phyloP scores from a whole-genome alignment of 768 basidiomycete genomes.

The Macrolepiota dolichaula region DNA sequence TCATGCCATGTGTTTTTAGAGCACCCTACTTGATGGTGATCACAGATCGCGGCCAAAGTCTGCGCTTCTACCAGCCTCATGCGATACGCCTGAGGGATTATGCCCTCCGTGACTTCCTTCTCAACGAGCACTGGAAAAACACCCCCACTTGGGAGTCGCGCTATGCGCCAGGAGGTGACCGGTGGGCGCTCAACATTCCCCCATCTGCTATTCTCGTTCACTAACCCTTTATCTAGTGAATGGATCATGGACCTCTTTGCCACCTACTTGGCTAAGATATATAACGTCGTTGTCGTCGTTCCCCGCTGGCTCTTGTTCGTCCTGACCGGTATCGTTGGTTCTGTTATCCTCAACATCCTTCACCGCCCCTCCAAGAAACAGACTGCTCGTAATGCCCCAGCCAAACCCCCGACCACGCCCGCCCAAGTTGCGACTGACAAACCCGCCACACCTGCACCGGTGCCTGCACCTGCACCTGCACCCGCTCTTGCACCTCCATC shows the following conservation, averaged over 20 bases:
- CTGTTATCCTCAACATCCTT: conserved; percentile 62
- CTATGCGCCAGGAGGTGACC: conserved; percentile 74
- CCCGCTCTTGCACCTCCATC: background rate
- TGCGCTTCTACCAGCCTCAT: conserved; percentile 77
- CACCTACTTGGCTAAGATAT: conserved; percentile 41
- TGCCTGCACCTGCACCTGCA: background rate
- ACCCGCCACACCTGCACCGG: background rate
- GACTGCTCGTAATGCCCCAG: background rate
- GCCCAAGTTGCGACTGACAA: background rate
- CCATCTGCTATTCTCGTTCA: background rate
- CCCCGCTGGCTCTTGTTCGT: conserved; percentile 76
- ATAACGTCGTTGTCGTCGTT: conserved; percentile 47
- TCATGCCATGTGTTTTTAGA: conserved; percentile 32
- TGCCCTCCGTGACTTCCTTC: conserved; percentile 62
- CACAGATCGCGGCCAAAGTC: conserved; percentile 66
- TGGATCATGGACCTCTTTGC: conserved; percentile 62
- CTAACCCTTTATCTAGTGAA: conserved; percentile 44
- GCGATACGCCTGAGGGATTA: conserved; percentile 59
- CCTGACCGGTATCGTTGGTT: conserved; percentile 61
- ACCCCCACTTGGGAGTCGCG: conserved; percentile 66
- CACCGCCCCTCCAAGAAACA: conserved; percentile 36
- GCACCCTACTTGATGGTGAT: conserved; percentile 74
- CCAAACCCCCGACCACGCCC: background rate
- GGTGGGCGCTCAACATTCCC: conserved; percentile 35
- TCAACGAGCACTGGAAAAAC: conserved; percentile 56